A percentile compares a stretch with the other conserved stretches of the same genome.
These are phyloP conservation scores for Lentinula novae-zelandiae DNA, from an alignment of 1,284 basidiomycete species.

Conservation along the genomic window DNA sequence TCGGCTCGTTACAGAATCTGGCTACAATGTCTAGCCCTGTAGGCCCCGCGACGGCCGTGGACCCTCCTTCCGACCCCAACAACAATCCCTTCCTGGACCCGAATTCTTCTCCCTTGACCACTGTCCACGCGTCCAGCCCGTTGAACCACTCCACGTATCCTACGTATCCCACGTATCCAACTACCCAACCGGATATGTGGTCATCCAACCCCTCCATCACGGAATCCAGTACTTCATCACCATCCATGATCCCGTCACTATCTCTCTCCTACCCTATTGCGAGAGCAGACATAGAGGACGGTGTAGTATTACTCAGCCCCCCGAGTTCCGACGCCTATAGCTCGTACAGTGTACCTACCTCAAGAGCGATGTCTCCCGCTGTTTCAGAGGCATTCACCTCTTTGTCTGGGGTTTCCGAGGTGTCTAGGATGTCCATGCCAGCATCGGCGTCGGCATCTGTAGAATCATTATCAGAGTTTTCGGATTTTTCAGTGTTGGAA, in stretches of 20 bases:
- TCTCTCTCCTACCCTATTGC: slow-evolving; percentile 39
- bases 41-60: too few species aligned
- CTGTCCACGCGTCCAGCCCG: not conserved
- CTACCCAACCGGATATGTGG: not conserved
- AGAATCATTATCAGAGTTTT: not conserved
- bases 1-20: not conserved
- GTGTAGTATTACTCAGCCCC: slow-evolving; percentile 35
- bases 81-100: not conserved
- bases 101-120: not conserved
- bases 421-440: not conserved
- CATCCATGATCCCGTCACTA: slow-evolving; percentile 30
- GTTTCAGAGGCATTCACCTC: slow-evolving; percentile 6
- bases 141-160: not conserved
- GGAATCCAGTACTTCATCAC: slow-evolving; percentile 10
- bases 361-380: slow-evolving; percentile 37
- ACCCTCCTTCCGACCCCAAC: too few species aligned
- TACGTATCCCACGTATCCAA: not conserved
- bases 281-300: slow-evolving; percentile 34
- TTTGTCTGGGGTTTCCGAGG: not conserved
- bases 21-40: not conserved
- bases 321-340: slow-evolving; percentile 16
- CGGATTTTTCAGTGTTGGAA: not conserved
- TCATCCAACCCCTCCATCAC: not conserved
- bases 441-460: not conserved
- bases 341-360: slow-evolving; percentile 27